Conservation (phyloP, 192 early-diverging fungal species). For the Coemansia reversa region DNA sequence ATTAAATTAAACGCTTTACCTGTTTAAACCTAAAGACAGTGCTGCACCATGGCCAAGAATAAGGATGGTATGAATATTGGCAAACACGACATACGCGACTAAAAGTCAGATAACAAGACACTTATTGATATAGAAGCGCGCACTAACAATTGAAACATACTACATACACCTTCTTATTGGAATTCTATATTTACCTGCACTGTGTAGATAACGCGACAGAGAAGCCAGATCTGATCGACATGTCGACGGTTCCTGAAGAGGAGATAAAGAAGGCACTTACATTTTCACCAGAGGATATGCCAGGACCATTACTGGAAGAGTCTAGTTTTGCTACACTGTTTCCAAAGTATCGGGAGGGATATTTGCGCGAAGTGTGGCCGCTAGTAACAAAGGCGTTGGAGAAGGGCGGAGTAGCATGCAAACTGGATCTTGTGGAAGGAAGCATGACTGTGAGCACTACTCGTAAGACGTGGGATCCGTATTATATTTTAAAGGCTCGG, state of each 20-base stretch:
- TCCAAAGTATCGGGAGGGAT: constrained; percentile 96
- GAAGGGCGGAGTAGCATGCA: constrained; percentile 81
- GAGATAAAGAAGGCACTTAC: constrained; percentile 79
- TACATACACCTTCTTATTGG: not conserved
- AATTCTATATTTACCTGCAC: not conserved
- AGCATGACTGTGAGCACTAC: constrained; percentile 98
- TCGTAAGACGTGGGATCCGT: constrained; percentile 92
- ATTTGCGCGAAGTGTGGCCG: constrained; percentile 89
- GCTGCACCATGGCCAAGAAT: constrained; percentile 5
- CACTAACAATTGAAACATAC: not conserved
- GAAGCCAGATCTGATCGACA: constrained; percentile 34
- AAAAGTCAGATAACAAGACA: not conserved
- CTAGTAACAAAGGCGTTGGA: constrained; percentile 80
- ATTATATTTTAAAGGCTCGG: constrained; percentile 88
- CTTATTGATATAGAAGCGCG: not conserved
- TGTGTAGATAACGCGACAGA: constrained; percentile 13
- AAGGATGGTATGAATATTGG: constrained; percentile 7
- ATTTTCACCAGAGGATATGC: constrained; percentile 75
- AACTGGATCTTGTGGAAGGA: constrained; percentile 94
- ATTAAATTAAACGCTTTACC: not conserved
- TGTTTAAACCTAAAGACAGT: not conserved
- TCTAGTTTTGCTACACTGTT: constrained; percentile 96
- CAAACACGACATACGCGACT: not conserved
- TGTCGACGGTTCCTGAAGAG: constrained; percentile 40
- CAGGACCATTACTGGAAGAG: constrained; percentile 81